Evolutionary conservation across 2,329 filamentous ascomycete genomes (phyloP).

Genomic region (Xylariaceae sp.): DNA sequence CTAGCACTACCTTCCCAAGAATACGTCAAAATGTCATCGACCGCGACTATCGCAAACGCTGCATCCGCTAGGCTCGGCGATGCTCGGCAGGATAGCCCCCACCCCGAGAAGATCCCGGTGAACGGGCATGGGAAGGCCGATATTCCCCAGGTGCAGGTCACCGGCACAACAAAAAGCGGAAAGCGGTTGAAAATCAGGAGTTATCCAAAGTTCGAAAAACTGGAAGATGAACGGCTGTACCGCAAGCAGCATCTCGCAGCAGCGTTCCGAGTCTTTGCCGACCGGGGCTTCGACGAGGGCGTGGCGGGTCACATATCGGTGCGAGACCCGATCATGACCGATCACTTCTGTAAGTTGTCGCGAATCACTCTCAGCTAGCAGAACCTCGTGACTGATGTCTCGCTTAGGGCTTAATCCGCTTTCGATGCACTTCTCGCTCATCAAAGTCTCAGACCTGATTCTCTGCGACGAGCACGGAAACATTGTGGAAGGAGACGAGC

Average conservation of each 20-base stretch:
- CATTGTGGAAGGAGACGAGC: constrained; percentile 51
- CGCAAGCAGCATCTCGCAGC: neutral
- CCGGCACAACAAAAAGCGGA: constrained; percentile 24
- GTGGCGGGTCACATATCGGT: constrained; percentile 49
- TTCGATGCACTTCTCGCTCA: constrained; percentile 54
- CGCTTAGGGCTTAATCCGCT: constrained; percentile 31
- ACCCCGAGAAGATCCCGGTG: neutral
- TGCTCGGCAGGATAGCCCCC: no score
- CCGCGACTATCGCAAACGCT: constrained; percentile 6
- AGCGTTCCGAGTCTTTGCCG: constrained; percentile 60
- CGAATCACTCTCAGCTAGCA: neutral
- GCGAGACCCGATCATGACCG: constrained; percentile 53
- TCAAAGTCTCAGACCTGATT: constrained; percentile 58
- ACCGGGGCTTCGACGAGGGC: constrained; percentile 37
- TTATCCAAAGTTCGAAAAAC: constrained; percentile 39
- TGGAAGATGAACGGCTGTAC: constrained; percentile 43
- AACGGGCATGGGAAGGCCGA: constrained; percentile 12
- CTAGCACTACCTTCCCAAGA: neutral
- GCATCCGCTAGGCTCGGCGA: constrained; percentile 1
- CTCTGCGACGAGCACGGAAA: constrained; percentile 54
- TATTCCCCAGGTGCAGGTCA: constrained; percentile 15
- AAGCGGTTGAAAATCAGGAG: constrained; percentile 23
- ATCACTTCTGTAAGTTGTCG: constrained; percentile 27
- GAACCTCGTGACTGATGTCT: neutral
- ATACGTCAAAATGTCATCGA: constrained; percentile 8